Base-by-base conservation (phyloP, 805 yeast genomes). In the Candida cerambycidarum region DNA sequence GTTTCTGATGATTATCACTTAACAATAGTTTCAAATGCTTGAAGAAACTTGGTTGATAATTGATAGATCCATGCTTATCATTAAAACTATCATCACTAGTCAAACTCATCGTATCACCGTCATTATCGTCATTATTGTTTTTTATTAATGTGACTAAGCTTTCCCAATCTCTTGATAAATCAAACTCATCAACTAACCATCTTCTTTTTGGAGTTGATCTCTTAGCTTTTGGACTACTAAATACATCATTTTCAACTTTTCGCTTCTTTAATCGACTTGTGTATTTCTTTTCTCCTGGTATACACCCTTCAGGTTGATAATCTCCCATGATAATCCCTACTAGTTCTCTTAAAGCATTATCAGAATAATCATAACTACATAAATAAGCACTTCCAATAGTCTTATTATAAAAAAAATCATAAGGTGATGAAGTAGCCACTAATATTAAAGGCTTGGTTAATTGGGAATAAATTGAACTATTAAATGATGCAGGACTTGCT, bases 401-500 rank as follows among this genome's bases (percentile, higher is more conserved):
- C 38, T 73, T 72, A 43, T 78, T 78, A 43, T 78, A 75, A 37
- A 76, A 74, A 53, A 80, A 75, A 52, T 81, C 85, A 51, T 78
- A 79, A 1, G 86, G 85, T 4, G 82, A 75, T 44, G 79, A 75
- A 0, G 82, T 80, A 3, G 84, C 81, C n/a, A 79, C 69, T 3
- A 79, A 70, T 10, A 80, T 67, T 53, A 80, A 61, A 4, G 83
- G 84, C 50, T 78, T 79, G 19, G 65, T 43, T 12, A 66, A 47
- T 47, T 66, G 65, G 16, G 58, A 47, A 25, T 48, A 45, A 5
- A 54, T 48, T 5, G 54, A 44, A 32, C 49, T 59, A 14, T 48
- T 52, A 35, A 61, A 54, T 2, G 59, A 53, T 27, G 51, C 48
- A 3, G 76, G 73, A 32, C 62, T 57, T 0, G 75, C 76, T 8